Evolutionary conservation across 306 rosid species (phyloP).

Genomic region (Astragalus glycyphyllos): DNA sequence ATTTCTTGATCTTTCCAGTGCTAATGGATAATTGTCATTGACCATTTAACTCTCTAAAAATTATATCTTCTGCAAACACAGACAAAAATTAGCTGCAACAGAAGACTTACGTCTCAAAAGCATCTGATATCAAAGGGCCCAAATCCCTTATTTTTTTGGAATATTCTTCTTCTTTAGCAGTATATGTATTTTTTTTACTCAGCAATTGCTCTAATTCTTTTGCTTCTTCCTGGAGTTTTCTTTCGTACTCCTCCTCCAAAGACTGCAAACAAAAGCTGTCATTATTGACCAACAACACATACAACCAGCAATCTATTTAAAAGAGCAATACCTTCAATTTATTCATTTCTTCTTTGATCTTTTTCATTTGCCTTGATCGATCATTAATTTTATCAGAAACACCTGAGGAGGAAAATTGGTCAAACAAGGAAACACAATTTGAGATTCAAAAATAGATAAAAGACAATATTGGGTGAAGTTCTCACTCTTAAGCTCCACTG

Average conservation of each 20-base stretch:
- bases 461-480: constrained; percentile 32
- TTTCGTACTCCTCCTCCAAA: constrained; percentile 82
- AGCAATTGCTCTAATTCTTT: constrained; percentile 86
- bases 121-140: constrained; percentile 94
- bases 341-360: constrained; percentile 78
- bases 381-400: constrained; percentile 68
- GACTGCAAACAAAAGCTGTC: constrained; percentile 58
- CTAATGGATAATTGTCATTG: constrained; percentile 1
- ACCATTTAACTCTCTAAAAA: constrained; percentile 15
- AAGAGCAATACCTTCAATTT: constrained; percentile 74
- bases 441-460: constrained; percentile 36
- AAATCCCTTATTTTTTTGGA: constrained; percentile 89
- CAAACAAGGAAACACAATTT: constrained; percentile 41
- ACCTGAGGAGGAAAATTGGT: constrained; percentile 61
- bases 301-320: constrained; percentile 40
- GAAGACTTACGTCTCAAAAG: constrained; percentile 82
- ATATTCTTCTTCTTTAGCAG: constrained; percentile 90
- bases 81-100: constrained; percentile 1
- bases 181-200: constrained; percentile 72
- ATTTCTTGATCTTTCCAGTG: neutral
- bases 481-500: constrained; percentile 81
- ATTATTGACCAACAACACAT: constrained; percentile 40
- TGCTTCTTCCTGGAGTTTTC: constrained; percentile 91
- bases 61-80: neutral
- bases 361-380: constrained; percentile 59